phyloP scores from a whole-genome alignment of 2,329 filamentous ascomycete species.

The Pseudogymnoascus sp. region DNA sequence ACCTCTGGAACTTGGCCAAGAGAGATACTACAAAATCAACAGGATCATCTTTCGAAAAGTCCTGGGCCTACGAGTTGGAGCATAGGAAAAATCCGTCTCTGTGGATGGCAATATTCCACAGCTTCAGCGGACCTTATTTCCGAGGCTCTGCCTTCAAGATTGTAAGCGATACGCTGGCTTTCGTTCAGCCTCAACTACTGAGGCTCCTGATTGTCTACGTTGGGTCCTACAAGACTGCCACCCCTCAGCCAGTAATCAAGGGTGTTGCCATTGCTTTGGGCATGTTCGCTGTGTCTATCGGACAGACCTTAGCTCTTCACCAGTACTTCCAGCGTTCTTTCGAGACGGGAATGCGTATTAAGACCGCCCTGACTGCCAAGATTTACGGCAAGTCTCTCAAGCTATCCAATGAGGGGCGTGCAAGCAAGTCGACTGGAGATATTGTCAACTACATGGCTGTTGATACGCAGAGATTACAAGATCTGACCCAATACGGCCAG shows the following conservation, averaged over 20 bases:
- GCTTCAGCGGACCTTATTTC: constrained; percentile 78
- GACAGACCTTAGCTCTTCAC: constrained; percentile 84
- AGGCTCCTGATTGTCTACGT: constrained; percentile 78
- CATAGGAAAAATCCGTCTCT: constrained; percentile 63
- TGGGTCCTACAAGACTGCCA: constrained; percentile 56
- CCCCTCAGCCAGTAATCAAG: constrained; percentile 68
- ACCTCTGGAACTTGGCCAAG: constrained; percentile 84
- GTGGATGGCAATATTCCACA: constrained; percentile 76
- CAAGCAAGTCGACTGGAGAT: constrained; percentile 85
- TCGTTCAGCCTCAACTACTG: constrained; percentile 84
- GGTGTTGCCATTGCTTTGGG: constrained; percentile 80
- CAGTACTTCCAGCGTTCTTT: constrained; percentile 97
- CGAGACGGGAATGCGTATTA: constrained; percentile 93
- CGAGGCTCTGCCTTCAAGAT: constrained; percentile 79
- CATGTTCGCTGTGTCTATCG: constrained; percentile 83
- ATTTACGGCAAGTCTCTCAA: constrained; percentile 89
- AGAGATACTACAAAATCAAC: constrained; percentile 72
- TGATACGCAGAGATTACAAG: constrained; percentile 88
- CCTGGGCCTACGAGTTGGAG: constrained; percentile 69
- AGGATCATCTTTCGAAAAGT: constrained; percentile 57
- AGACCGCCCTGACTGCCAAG: constrained; percentile 76
- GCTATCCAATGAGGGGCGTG: constrained; percentile 85
- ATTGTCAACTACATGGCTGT: constrained; percentile 99
- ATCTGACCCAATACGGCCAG: constrained; percentile 89
- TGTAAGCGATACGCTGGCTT: constrained; percentile 77